A percentile compares a stretch with the other conserved stretches of the same genome.
Evolutionary conservation across 1,284 basidiomycete genomes (phyloP).

Genomic region (Naganishia sp.): DNA sequence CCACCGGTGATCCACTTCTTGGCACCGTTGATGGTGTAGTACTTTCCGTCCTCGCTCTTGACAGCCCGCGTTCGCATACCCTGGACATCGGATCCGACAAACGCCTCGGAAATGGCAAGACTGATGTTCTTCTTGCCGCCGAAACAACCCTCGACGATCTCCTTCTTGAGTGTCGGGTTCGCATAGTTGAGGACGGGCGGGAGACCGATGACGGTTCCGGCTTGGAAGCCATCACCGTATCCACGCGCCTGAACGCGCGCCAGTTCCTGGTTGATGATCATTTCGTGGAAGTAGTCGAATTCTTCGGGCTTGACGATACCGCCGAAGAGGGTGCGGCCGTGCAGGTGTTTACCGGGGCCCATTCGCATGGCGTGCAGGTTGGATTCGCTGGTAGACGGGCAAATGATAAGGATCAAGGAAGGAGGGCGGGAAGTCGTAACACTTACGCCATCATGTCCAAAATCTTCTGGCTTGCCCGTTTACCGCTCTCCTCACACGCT

Average conservation of each 20-base stretch:
- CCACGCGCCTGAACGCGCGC: slow-evolving; percentile 75
- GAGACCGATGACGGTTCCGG: slow-evolving; percentile 70
- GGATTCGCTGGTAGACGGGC: slow-evolving; percentile 57
- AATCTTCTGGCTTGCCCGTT: slow-evolving; percentile 58
- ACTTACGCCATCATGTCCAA: slow-evolving; percentile 52
- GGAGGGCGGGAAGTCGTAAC: slow-evolving; percentile 46
- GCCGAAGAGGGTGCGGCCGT: slow-evolving; percentile 76
- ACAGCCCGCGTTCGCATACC: slow-evolving; percentile 77
- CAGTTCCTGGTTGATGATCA: slow-evolving; percentile 87
- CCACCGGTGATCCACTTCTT: slow-evolving; percentile 95
- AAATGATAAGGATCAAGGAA: neutral
- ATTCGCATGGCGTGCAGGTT: slow-evolving; percentile 87
- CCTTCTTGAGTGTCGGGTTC: slow-evolving; percentile 66
- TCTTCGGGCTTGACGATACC: slow-evolving; percentile 84
- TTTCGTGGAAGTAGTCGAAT: slow-evolving; percentile 68
- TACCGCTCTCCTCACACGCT: slow-evolving; percentile 73
- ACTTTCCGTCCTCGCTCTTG: slow-evolving; percentile 75
- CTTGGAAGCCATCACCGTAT: slow-evolving; percentile 74
- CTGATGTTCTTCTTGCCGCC: slow-evolving; percentile 69
- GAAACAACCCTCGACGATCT: slow-evolving; percentile 77
- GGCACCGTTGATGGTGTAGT: slow-evolving; percentile 78
- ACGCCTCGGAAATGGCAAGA: slow-evolving; percentile 85
- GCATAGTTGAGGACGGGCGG: slow-evolving; percentile 65
- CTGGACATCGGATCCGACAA: slow-evolving; percentile 87
- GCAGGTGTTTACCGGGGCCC: slow-evolving; percentile 73